A percentile compares a stretch with the other conserved stretches of the same genome.
phyloP scores from a whole-genome alignment of 441 rosid species.

The Jatropha multifida region DNA sequence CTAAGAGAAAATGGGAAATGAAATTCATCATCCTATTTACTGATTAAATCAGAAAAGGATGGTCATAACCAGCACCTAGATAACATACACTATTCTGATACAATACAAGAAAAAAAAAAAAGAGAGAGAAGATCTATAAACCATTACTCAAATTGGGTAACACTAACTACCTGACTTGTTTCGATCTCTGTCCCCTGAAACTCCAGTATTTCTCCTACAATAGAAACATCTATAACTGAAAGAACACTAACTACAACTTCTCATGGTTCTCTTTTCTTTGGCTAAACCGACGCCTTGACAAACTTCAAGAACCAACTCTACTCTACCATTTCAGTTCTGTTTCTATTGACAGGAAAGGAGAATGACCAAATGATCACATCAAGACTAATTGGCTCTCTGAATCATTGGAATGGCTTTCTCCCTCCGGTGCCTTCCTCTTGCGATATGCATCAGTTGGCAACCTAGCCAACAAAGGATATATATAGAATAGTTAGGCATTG shows the following conservation, averaged over 20 bases:
- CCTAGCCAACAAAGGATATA: conserved; percentile 36
- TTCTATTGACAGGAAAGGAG: conserved; percentile 25
- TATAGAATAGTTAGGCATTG: conserved; percentile 6
- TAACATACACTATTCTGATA: background rate
- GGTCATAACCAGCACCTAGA: background rate
- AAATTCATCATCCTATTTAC: conserved; percentile 10
- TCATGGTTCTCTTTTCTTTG: conserved; percentile 4
- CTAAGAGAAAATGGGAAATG: background rate
- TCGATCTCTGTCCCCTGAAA: conserved; percentile 20
- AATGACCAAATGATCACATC: conserved; percentile 27
- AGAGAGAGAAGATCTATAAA: background rate
- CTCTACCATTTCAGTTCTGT: conserved; percentile 31
- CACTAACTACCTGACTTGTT: conserved; percentile 16
- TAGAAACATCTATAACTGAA: conserved; percentile 24
- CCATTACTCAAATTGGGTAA: conserved; percentile 18
- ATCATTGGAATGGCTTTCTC: conserved; percentile 50
- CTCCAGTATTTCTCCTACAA: conserved; percentile 13
- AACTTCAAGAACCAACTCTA: conserved; percentile 27
- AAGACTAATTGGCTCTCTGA: conserved; percentile 39
- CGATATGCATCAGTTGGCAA: conserved; percentile 52
- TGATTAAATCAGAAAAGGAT: conserved; percentile 7
- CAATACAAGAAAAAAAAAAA: background rate
- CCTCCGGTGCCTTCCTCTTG: conserved; percentile 51
- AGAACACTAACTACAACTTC: background rate
- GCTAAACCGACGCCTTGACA: conserved; percentile 18